Conservation (phyloP, 2,329 filamentous ascomycete genomes). For the Chaetomiaceae sp. region DNA sequence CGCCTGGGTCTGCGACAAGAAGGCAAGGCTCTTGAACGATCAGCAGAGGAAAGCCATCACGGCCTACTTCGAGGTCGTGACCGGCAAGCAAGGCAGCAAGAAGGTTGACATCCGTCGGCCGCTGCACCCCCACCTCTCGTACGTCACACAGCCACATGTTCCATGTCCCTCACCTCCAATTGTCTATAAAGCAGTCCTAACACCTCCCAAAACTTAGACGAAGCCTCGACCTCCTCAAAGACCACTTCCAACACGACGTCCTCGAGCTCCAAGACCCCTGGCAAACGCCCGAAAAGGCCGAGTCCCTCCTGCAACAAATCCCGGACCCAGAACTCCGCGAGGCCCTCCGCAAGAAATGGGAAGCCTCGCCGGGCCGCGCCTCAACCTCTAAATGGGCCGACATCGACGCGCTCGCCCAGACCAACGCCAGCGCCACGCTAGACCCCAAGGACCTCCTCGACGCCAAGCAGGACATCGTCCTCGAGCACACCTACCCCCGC, state of each 20-base stretch:
- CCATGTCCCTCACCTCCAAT: background rate
- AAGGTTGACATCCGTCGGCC: slow-evolving; percentile 80
- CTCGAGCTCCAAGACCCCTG: slow-evolving; percentile 85
- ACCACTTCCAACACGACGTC: slow-evolving; percentile 79
- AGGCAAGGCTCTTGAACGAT: slow-evolving; percentile 79
- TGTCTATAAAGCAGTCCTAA: background rate
- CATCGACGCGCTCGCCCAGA: slow-evolving; percentile 80
- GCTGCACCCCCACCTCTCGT: slow-evolving; percentile 82
- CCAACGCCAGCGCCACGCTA: slow-evolving; percentile 66
- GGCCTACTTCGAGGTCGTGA: slow-evolving; percentile 85
- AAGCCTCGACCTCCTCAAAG: slow-evolving; percentile 77
- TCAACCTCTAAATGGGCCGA: slow-evolving; percentile 88
- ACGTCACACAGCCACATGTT: slow-evolving; percentile 27
- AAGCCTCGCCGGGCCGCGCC: slow-evolving; percentile 69
- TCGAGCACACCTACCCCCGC: slow-evolving; percentile 96
- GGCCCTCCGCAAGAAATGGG: slow-evolving; percentile 85
- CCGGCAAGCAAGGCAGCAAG: slow-evolving; percentile 79
- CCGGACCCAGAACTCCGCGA: slow-evolving; percentile 75
- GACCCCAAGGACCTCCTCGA: slow-evolving; percentile 71
- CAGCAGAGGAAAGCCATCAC: slow-evolving; percentile 79
- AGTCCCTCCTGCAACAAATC: slow-evolving; percentile 76
- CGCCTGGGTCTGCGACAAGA: slow-evolving; percentile 95
- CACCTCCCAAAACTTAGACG: slow-evolving; percentile 49
- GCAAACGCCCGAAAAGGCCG: slow-evolving; percentile 61
- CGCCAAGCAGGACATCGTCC: slow-evolving; percentile 90